Conservation (phyloP, 208 protist genomes). For the Crithidia bombi region DNA sequence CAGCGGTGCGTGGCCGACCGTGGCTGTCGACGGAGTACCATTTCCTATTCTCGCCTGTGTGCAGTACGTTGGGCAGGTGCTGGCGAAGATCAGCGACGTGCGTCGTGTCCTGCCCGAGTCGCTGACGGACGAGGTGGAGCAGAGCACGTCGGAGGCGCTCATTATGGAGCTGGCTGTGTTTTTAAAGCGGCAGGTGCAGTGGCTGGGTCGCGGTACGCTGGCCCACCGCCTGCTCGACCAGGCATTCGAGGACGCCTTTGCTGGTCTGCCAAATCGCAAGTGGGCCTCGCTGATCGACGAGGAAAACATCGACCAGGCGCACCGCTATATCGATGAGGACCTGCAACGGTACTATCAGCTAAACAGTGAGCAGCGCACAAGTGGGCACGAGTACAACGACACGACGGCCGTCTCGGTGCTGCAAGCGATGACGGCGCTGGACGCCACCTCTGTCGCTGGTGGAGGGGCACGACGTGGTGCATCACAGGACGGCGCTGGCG, state of each 20-base stretch:
- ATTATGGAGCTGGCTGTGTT: constrained; percentile 73
- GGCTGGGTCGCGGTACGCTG: constrained; percentile 59
- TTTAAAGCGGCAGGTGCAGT: constrained; percentile 71
- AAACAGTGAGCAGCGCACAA: constrained; percentile 75
- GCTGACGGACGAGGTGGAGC: constrained; percentile 65
- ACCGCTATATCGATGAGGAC: constrained; percentile 60
- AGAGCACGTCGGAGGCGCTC: constrained; percentile 66
- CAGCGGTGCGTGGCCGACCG: constrained; percentile 62
- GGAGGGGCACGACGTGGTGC: not conserved
- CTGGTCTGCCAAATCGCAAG: constrained; percentile 36
- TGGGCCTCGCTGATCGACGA: constrained; percentile 74
- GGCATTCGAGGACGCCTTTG: constrained; percentile 80
- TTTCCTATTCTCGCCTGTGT: constrained; percentile 76
- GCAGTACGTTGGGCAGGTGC: constrained; percentile 76
- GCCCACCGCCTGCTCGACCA: constrained; percentile 58
- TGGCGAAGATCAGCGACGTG: constrained; percentile 69
- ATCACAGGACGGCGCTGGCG: not conserved
- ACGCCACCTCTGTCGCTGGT: not conserved
- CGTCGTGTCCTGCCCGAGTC: constrained; percentile 48
- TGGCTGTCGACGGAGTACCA: constrained; percentile 35
- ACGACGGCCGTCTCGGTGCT: constrained; percentile 20
- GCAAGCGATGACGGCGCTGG: constrained; percentile 44
- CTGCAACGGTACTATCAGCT: constrained; percentile 80
- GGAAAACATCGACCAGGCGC: constrained; percentile 40
- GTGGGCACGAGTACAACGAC: constrained; percentile 73